Base-by-base conservation (phyloP, 1,284 basidiomycete genomes). In the Tremellales sp. region DNA sequence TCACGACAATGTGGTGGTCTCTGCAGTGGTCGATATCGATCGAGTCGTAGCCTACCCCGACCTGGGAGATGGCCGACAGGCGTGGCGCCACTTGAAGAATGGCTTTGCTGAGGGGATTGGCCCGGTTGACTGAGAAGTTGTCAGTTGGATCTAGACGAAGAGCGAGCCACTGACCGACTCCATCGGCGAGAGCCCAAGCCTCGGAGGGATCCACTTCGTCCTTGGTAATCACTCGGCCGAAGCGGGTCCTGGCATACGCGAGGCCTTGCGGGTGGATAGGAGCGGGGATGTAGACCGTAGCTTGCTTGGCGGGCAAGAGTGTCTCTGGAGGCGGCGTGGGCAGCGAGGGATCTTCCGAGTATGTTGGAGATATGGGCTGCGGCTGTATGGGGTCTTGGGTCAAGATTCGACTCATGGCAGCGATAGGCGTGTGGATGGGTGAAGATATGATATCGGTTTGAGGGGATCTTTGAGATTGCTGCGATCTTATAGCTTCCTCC, bases 1-100 rank as follows among this genome's bases (percentile, higher is more conserved):
- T 79, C 1, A 85, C 81, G 2, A 75, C 58, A 19, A 85, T 76
- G 0, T 78, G 79, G 34, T 75, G 76, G 32, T 69, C 63, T 34
- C 74, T 73, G 2, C 81, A 81, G 0, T 67, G 63, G 0, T 32
- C 45, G 12, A 66, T 40, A 48, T 73, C 59, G 39, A 74, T 64
- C 21, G 54, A 53, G 26, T 69, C 68, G 38, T 52, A 49, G 0
- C 67, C 67, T 10, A 60, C 58, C 1, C 68, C 66, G 40, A 64
- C 66, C 5, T 62, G 44, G 1, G 65, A 57, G 35, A 70, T 65
- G 32, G 57, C 60, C 24, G 50, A 45, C 1, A 68, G 48, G 3
- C 45, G 48, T 9, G 56, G 57, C 3, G 61, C 53, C n/a, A 38
- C 29, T 3, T 36, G 36, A 9, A 69, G 40, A 42, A 58, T 55